Base-by-base conservation (phyloP, 2,329 filamentous ascomycete species). In the Fusarium sp. region DNA sequence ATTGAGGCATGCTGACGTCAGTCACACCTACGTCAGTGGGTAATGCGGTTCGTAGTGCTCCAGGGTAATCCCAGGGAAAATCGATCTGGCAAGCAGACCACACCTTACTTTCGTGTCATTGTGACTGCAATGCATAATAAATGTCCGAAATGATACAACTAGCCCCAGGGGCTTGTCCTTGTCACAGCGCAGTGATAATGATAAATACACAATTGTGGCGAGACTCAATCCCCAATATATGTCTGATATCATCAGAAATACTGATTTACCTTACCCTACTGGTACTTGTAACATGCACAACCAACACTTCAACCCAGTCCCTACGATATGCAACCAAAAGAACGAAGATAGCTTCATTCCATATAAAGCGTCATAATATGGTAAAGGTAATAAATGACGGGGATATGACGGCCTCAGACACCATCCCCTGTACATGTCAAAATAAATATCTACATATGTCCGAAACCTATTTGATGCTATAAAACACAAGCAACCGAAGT, bases 21-120 rank as follows among this genome's bases (percentile, higher is more conserved):
- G 60, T 56, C 33, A 47, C 50, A 57, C 47, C 55, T 66, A 68
- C 65, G 55, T 69, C 65, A 68, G 65, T 41, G 33, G 24, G 40
- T 53, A 19, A 1, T 8, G 7, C 7, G 9, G n/a, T 39, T 19
- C 7, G 13, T 15, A 8, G 14, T 6, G 19, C 60, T 63, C 26
- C 13, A 57, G 60, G 60, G 60, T 63, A 63, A 2, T 4, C 10
- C 3, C 5, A 1, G 4, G 8, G 15, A 15, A 26, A 40, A 52
- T 32, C 14, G n/a, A 19, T 20, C 5, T 17, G 13, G 35, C 28
- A 51, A 30, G 7, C 15, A 17, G 5, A 19, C 13, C 9, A 44
- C 17, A 37, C 9, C 35, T n/a, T 37, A 19, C 17, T 19, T 10
- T 6, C 35, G 10, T n/a, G 35, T 15, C 14, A n/a, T 9, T n/a